Percentiles rank a stretch among this genome's conserved stretches.
Conservation (phyloP, 1,139 yeast genomes). For the Nakaseomyces kungkrabaensis region DNA sequence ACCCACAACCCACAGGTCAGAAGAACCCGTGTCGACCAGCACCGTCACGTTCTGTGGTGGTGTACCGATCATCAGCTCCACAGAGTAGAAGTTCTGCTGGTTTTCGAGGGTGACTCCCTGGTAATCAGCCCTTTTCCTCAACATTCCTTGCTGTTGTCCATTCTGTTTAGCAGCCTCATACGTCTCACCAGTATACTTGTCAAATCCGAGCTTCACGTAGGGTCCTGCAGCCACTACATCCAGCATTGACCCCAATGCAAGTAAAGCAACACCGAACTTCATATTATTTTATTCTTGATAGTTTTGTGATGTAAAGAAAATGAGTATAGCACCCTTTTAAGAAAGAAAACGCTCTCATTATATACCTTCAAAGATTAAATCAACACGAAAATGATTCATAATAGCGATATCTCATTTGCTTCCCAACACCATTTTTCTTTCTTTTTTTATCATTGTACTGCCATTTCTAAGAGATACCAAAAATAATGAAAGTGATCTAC, state of each 20-base stretch:
- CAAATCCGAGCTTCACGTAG: neutral
- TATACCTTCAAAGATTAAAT: no score
- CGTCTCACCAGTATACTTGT: neutral
- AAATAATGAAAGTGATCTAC: no score
- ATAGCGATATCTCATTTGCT: no score
- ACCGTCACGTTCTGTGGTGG: slow-evolving; percentile 43
- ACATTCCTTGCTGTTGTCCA: neutral
- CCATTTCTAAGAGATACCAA: no score
- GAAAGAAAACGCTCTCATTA: no score
- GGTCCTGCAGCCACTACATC: neutral
- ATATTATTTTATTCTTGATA: neutral
- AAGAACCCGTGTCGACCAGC: slow-evolving; percentile 61
- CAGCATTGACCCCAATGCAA: neutral
- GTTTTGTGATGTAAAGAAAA: no score
- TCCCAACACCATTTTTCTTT: no score
- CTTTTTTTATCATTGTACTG: no score
- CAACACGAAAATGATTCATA: no score
- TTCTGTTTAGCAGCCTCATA: neutral
- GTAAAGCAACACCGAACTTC: neutral
- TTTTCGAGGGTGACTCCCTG: slow-evolving; percentile 8
- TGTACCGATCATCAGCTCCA: slow-evolving; percentile 39
- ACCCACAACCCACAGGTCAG: slow-evolving; percentile 54
- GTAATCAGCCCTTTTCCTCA: neutral
- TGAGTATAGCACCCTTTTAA: no score
- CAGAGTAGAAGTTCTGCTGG: slow-evolving; percentile 23